These are phyloP conservation scores for Blastobotrys muscicola DNA, from an alignment of 805 yeast species.

Conservation along the genomic window DNA sequence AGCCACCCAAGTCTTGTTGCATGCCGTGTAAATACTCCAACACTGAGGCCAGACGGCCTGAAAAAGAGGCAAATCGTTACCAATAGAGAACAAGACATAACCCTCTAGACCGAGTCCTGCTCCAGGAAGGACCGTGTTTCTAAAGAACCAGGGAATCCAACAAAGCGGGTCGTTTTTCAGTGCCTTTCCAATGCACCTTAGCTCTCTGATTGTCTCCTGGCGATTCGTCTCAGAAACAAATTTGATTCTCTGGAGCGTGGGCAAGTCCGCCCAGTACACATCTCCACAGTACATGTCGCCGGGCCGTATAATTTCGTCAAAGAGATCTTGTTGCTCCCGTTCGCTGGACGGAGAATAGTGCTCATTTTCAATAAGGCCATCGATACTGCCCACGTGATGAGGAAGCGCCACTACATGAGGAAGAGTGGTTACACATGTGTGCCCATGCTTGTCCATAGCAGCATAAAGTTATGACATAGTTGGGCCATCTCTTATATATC, in stretches of 20 bases:
- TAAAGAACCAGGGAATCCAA: slow-evolving; percentile 29
- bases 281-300: slow-evolving; percentile 25
- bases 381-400: slow-evolving; percentile 6
- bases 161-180: slow-evolving; percentile 27
- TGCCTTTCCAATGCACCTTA: slow-evolving; percentile 17
- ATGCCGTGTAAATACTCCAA: slow-evolving; percentile 24
- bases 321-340: slow-evolving; percentile 26
- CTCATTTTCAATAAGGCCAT: slow-evolving; percentile 20
- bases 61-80: slow-evolving; percentile 26
- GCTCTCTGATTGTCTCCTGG: slow-evolving; percentile 24
- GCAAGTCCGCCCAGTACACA: slow-evolving; percentile 33
- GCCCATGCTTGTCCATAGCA: too few species aligned
- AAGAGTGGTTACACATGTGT: too few species aligned
- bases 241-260: slow-evolving; percentile 18
- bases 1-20: slow-evolving; percentile 28
- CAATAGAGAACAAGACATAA: slow-evolving; percentile 30
- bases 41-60: slow-evolving; percentile 30
- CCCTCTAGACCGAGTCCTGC: slow-evolving; percentile 32
- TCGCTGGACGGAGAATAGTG: slow-evolving; percentile 15
- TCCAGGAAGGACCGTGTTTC: slow-evolving; percentile 31
- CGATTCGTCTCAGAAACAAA: slow-evolving; percentile 20
- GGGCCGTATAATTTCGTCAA: slow-evolving; percentile 27
- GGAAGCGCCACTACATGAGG: too few species aligned
- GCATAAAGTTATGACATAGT: too few species aligned
- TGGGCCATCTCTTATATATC: too few species aligned